phyloP scores from a whole-genome alignment of 768 basidiomycete genomes.

The Coprinellus aureogranulatus region DNA sequence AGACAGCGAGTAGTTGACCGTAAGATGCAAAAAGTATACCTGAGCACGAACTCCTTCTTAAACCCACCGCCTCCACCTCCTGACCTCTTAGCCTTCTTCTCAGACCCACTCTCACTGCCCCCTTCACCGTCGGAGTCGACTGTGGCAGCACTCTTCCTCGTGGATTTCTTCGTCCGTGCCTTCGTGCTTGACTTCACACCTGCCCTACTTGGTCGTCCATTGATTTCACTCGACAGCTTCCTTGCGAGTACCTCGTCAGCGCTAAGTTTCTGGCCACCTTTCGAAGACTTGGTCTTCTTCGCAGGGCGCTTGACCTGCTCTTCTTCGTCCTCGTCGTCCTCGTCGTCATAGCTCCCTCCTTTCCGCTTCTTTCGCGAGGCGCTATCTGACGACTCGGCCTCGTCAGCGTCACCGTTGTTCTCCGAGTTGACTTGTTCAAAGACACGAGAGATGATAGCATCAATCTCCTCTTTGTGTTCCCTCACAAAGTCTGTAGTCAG shows the following conservation, averaged over 20 bases:
- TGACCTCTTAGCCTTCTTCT: constrained; percentile 43
- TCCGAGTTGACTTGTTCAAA: constrained; percentile 57
- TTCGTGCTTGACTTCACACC: constrained; percentile 30
- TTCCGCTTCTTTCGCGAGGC: background rate
- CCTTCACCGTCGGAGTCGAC: constrained; percentile 56
- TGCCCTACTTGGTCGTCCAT: constrained; percentile 56
- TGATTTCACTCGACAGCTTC: constrained; percentile 67
- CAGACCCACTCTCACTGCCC: constrained; percentile 38
- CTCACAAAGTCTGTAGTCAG: constrained; percentile 62
- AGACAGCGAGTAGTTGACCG: constrained; percentile 9
- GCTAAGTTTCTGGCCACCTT: constrained; percentile 48
- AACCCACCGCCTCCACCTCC: constrained; percentile 57
- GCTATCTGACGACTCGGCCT: constrained; percentile 22
- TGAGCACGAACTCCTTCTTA: constrained; percentile 71
- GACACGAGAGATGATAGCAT: constrained; percentile 63
- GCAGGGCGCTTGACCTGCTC: constrained; percentile 31
- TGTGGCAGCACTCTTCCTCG: constrained; percentile 54
- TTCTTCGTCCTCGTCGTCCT: constrained; percentile 31
- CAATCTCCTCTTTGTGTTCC: constrained; percentile 64
- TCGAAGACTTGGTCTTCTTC: constrained; percentile 49
- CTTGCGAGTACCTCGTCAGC: constrained; percentile 69
- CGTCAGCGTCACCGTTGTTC: constrained; percentile 30
- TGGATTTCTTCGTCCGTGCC: constrained; percentile 38
- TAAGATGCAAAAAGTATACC: constrained; percentile 39
- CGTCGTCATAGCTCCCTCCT: constrained; percentile 24